These are phyloP conservation scores for Avena insularis DNA, from an alignment of 176 grass and related monocot species.

Conservation along the genomic window DNA sequence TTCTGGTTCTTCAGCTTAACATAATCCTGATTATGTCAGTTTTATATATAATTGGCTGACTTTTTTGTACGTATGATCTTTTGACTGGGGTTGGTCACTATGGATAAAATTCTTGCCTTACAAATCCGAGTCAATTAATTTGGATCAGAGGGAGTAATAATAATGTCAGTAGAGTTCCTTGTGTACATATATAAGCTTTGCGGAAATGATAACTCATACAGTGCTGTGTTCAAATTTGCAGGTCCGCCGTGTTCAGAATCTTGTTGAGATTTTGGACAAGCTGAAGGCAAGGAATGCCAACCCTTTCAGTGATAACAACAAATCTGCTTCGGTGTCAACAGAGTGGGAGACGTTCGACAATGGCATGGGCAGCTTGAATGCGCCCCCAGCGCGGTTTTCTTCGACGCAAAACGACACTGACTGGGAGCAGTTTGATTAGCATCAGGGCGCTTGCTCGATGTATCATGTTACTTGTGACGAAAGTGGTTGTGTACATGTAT, in stretches of 20 bases:
- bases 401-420: conserved; percentile 50
- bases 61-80: not conserved
- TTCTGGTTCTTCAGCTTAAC: not conserved
- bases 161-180: not conserved
- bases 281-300: conserved; percentile 75
- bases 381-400: conserved; percentile 56
- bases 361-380: conserved; percentile 73
- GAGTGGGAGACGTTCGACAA: conserved; percentile 71
- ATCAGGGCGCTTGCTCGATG: conserved; percentile 18
- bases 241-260: conserved; percentile 62
- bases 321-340: conserved; percentile 62
- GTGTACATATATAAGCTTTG: not conserved
- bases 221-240: conserved; percentile 32
- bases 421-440: conserved; percentile 76
- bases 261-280: conserved; percentile 69
- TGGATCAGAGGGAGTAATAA: not conserved
- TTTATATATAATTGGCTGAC: not conserved
- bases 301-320: conserved; percentile 52
- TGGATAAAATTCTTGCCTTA: not conserved
- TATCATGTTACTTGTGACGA: conserved; percentile 38
- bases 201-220: not conserved
- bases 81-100: not conserved
- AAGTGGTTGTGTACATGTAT: conserved; percentile 49
- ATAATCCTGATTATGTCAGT: not conserved
- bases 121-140: no score